Percentiles rank a stretch among this genome's conserved stretches.
Conservation (phyloP, 2,329 filamentous ascomycete genomes). For the Fusarium foetens region DNA sequence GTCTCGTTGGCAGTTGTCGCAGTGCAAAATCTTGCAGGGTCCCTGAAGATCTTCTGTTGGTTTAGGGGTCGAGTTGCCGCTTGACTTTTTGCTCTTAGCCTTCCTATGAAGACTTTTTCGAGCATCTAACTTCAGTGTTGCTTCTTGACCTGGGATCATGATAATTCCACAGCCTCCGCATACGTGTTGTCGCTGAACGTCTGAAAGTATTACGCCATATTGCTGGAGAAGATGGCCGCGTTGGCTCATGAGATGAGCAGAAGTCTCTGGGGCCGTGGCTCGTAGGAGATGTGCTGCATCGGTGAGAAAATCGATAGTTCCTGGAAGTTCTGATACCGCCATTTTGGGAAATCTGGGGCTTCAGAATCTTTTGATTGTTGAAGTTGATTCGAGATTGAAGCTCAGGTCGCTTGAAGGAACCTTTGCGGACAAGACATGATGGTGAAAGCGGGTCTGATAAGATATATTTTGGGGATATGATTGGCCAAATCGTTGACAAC, state of each 20-base stretch:
- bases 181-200: conserved; percentile 63
- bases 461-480: background rate
- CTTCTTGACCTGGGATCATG: conserved; percentile 62
- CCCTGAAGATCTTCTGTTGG: conserved; percentile 30
- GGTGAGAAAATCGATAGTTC: conserved; percentile 59
- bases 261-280: conserved; percentile 63
- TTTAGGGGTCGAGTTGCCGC: background rate
- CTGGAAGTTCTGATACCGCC: conserved; percentile 39
- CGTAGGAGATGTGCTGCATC: conserved; percentile 69
- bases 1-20: conserved; percentile 56
- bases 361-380: background rate
- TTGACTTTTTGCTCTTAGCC: conserved; percentile 8
- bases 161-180: conserved; percentile 72
- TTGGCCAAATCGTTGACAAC: conserved; percentile 5
- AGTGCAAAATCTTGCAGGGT: conserved; percentile 55
- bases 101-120: conserved; percentile 18
- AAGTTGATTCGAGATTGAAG: conserved; percentile 2
- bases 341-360: conserved; percentile 1
- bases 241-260: conserved; percentile 68
- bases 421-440: conserved; percentile 13
- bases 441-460: conserved; percentile 14
- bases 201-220: conserved; percentile 56
- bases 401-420: conserved; percentile 13
- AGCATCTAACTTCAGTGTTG: conserved; percentile 53
- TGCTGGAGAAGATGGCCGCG: conserved; percentile 61